phyloP scores from a whole-genome alignment of 495 filamentous ascomycete genomes.

The Talaromyces liani region DNA sequence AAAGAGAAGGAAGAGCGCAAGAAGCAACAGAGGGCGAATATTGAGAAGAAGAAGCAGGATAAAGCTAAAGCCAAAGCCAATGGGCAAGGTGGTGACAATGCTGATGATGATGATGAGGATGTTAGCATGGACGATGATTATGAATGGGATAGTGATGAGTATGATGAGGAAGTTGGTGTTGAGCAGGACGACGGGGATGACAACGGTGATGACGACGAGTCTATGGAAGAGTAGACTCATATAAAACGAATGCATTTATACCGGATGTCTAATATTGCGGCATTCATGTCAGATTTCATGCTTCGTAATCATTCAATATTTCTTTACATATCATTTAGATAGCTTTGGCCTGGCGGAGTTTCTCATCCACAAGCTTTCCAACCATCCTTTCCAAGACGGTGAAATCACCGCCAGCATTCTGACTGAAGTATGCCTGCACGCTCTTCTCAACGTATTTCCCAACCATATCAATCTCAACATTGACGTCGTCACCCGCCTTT shows the following conservation, averaged over 20 bases:
- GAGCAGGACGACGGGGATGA: constrained; percentile 40
- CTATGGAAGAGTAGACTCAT: constrained; percentile 10
- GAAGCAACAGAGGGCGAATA: constrained; percentile 76
- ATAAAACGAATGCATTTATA: not conserved
- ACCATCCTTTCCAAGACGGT: constrained; percentile 81
- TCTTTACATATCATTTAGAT: not conserved
- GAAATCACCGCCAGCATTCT: constrained; percentile 42
- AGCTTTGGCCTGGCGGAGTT: constrained; percentile 37
- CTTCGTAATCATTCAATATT: not conserved
- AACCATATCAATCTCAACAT: constrained; percentile 97
- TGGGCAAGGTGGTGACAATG: constrained; percentile 36
- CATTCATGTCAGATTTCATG: not conserved
- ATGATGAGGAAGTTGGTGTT: constrained; percentile 48
- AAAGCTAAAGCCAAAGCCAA: constrained; percentile 40
- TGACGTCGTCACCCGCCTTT: constrained; percentile 76
- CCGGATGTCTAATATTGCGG: not conserved
- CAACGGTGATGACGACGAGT: constrained; percentile 4
- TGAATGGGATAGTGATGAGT: constrained; percentile 54
- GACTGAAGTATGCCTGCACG: constrained; percentile 51
- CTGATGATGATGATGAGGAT: constrained; percentile 52
- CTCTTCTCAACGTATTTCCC: constrained; percentile 99
- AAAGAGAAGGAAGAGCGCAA: constrained; percentile 76
- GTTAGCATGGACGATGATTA: constrained; percentile 49
- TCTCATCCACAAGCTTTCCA: constrained; percentile 66
- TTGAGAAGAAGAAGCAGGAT: constrained; percentile 70